phyloP scores from a whole-genome alignment of 345 rosid genomes.

The Eucalyptus lansdowneana region DNA sequence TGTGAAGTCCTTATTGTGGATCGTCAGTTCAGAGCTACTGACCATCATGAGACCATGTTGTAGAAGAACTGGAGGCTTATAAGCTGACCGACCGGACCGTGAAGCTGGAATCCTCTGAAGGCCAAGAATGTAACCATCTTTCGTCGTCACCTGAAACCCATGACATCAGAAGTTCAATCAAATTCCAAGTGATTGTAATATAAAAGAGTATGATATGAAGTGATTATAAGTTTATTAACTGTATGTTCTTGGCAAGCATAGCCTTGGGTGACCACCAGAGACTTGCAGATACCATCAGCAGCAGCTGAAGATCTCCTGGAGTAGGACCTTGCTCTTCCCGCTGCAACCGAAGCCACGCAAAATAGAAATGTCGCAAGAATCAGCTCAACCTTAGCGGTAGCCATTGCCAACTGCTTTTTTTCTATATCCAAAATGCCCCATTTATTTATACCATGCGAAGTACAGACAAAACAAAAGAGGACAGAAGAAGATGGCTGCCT shows the following conservation, averaged over 20 bases:
- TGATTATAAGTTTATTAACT: neutral
- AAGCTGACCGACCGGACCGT: conserved; percentile 1
- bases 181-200: neutral
- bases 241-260: conserved; percentile 19
- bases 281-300: conserved; percentile 6
- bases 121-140: conserved; percentile 40
- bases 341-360: neutral
- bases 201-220: neutral
- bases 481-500: neutral
- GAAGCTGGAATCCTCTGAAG: conserved; percentile 25
- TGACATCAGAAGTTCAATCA: neutral
- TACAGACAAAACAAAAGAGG: neutral
- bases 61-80: conserved; percentile 36
- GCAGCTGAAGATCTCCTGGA: neutral
- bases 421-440: neutral
- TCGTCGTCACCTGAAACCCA: conserved; percentile 26
- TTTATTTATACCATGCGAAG: neutral
- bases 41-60: conserved; percentile 37
- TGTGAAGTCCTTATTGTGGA: neutral
- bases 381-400: neutral
- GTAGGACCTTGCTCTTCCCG: neutral
- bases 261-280: conserved; percentile 14
- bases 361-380: neutral
- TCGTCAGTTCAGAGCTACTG: neutral
- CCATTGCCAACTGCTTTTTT: neutral